Evolutionary conservation across 192 early-diverging fungal genomes (phyloP).

Genomic region (Coemansia sp.): DNA sequence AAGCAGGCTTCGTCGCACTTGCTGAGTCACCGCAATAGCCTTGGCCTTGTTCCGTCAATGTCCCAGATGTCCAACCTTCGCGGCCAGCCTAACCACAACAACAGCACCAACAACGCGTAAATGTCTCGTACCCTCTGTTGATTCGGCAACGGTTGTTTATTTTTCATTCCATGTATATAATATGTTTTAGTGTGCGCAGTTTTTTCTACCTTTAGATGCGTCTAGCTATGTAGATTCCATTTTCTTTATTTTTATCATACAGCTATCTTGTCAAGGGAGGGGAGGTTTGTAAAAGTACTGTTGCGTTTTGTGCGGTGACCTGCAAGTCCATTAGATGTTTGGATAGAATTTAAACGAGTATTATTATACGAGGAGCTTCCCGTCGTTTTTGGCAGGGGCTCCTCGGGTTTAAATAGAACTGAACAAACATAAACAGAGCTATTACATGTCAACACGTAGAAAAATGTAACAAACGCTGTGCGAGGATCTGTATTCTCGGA

Average conservation of each 20-base stretch:
- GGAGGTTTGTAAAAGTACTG: too few species aligned
- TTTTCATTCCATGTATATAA: conserved; percentile 5
- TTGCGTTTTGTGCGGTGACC: too few species aligned
- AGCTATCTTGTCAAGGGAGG: not conserved
- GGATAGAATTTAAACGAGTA: too few species aligned
- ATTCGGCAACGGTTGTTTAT: not conserved
- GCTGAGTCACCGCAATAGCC: conserved; percentile 21
- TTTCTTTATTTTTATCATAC: not conserved
- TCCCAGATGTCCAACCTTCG: conserved; percentile 23
- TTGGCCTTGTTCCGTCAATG: conserved; percentile 14
- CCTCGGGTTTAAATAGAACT: too few species aligned
- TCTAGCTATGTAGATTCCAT: not conserved
- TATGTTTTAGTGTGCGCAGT: not conserved
- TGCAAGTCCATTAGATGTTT: too few species aligned
- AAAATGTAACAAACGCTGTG: too few species aligned
- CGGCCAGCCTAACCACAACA: conserved; percentile 15
- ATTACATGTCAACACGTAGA: too few species aligned
- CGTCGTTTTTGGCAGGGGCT: too few species aligned
- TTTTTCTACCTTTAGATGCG: not conserved
- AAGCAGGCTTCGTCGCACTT: not conserved
- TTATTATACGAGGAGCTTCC: too few species aligned
- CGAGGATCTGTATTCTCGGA: too few species aligned
- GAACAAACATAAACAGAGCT: too few species aligned
- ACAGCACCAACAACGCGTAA: not conserved
- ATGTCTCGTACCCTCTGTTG: conserved; percentile 6